Conservation (phyloP, 352 stramenopile genomes). For the Bremia lactucae region DNA sequence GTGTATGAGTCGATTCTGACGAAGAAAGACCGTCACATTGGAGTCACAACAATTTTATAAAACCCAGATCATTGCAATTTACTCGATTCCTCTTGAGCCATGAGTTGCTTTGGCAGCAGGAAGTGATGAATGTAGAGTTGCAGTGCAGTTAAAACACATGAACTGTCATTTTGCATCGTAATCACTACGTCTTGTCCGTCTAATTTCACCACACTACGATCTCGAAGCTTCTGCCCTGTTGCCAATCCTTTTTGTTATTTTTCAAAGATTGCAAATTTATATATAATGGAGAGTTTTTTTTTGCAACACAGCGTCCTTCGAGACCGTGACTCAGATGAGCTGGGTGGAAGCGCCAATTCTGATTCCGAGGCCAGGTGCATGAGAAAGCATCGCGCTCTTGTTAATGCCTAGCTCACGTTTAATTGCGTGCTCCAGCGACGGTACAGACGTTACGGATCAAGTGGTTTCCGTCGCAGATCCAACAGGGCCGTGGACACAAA, state of each 20-base stretch:
- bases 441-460: slow-evolving; percentile 44
- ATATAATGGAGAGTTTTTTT: slow-evolving; percentile 73
- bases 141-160: not conserved
- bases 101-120: not conserved
- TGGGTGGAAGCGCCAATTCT: slow-evolving; percentile 38
- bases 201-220: not conserved
- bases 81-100: no score
- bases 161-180: not conserved
- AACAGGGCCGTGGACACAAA: slow-evolving; percentile 59
- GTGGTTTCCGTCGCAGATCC: slow-evolving; percentile 61
- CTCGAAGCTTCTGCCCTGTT: not conserved
- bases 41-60: slow-evolving; percentile 6
- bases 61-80: no score
- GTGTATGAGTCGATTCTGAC: slow-evolving; percentile 8
- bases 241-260: slow-evolving; percentile 11
- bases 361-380: slow-evolving; percentile 64
- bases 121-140: not conserved
- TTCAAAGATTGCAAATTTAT: slow-evolving; percentile 2
- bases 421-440: slow-evolving; percentile 18
- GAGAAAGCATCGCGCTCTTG: not conserved
- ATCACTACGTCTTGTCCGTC: not conserved
- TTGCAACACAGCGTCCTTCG: slow-evolving; percentile 59
- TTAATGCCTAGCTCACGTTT: not conserved
- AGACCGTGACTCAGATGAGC: slow-evolving; percentile 63
- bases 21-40: slow-evolving; percentile 8